Evolutionary conservation across 73 alveolate genomes (phyloP).

Genomic region (Diophrys appendiculata): DNA sequence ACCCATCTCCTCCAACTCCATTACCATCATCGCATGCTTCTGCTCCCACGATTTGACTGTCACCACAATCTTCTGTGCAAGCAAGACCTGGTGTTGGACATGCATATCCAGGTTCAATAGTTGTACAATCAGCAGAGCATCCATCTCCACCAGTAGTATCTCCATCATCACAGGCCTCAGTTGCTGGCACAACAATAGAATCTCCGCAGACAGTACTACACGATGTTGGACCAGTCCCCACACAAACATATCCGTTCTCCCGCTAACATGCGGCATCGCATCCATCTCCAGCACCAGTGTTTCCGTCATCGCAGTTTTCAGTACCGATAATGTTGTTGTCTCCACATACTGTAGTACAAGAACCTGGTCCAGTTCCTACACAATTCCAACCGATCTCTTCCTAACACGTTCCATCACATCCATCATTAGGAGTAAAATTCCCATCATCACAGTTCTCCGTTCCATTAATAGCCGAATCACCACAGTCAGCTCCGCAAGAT

Average conservation of each 20-base stretch:
- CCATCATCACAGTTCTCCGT: constrained; percentile 74
- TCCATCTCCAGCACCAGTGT: constrained; percentile 44
- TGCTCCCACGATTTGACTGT: not conserved
- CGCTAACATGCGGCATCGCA: constrained; percentile 46
- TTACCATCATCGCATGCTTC: constrained; percentile 14
- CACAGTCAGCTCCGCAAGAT: too few relatives aligned
- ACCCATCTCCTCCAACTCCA: constrained; percentile 17
- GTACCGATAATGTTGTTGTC: not conserved
- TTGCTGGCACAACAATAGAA: too few relatives aligned
- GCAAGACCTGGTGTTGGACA: too few relatives aligned
- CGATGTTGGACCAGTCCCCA: too few relatives aligned
- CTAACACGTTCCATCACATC: constrained; percentile 41
- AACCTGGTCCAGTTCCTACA: too few relatives aligned
- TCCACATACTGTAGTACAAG: not conserved
- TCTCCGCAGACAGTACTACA: too few relatives aligned
- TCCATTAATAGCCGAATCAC: too few relatives aligned
- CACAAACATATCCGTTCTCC: constrained; percentile 52
- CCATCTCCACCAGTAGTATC: too few relatives aligned
- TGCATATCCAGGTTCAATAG: too few relatives aligned
- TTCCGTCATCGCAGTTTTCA: constrained; percentile 65
- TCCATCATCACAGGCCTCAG: too few relatives aligned
- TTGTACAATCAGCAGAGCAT: too few relatives aligned
- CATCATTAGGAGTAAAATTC: constrained; percentile 34
- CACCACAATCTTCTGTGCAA: constrained; percentile 14
- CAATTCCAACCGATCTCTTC: constrained; percentile 61